Percentiles rank a stretch among this genome's conserved stretches.
Conservation (phyloP, 2,329 filamentous ascomycete species). For the Claviceps sp. region DNA sequence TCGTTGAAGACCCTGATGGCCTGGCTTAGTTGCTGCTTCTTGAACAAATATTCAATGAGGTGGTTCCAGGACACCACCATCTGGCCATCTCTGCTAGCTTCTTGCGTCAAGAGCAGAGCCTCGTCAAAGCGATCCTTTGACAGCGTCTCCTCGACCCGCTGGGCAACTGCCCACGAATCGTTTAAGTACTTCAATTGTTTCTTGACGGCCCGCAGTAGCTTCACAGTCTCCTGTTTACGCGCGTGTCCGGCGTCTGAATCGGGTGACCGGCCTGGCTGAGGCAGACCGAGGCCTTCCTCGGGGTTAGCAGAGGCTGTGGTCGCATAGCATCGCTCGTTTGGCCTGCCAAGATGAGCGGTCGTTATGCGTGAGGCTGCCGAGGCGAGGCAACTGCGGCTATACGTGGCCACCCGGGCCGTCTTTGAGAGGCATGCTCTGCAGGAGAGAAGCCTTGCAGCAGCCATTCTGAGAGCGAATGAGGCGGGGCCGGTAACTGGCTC, state of each 20-base stretch:
- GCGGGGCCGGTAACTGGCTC: background rate
- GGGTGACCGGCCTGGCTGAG: slow-evolving; percentile 10
- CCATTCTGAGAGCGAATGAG: slow-evolving; percentile 9
- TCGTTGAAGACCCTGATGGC: slow-evolving; percentile 85
- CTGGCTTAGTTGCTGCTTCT: slow-evolving; percentile 41
- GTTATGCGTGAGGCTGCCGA: background rate
- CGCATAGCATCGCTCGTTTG: slow-evolving; percentile 7
- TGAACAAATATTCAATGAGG: slow-evolving; percentile 59
- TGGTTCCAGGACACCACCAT: slow-evolving; percentile 80
- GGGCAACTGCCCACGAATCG: slow-evolving; percentile 61
- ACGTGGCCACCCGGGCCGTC: slow-evolving; percentile 10
- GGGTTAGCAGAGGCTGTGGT: slow-evolving; percentile 1
- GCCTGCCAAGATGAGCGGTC: slow-evolving; percentile 5
- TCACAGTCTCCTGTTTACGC: slow-evolving; percentile 12
- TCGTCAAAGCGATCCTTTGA: slow-evolving; percentile 46
- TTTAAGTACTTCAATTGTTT: slow-evolving; percentile 48
- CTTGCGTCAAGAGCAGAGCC: slow-evolving; percentile 53
- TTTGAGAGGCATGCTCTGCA: slow-evolving; percentile 16
- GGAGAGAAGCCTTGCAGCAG: slow-evolving; percentile 13
- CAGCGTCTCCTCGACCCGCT: slow-evolving; percentile 51
- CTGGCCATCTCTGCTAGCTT: slow-evolving; percentile 50
- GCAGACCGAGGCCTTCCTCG: slow-evolving; percentile 10
- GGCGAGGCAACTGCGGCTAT: background rate
- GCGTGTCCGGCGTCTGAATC: slow-evolving; percentile 4
- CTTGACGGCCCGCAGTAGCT: slow-evolving; percentile 25